Percentiles rank a stretch among this genome's conserved stretches.
These are phyloP conservation scores for Candida sp. DNA, from an alignment of 1,139 yeast genomes.

Conservation along the genomic window DNA sequence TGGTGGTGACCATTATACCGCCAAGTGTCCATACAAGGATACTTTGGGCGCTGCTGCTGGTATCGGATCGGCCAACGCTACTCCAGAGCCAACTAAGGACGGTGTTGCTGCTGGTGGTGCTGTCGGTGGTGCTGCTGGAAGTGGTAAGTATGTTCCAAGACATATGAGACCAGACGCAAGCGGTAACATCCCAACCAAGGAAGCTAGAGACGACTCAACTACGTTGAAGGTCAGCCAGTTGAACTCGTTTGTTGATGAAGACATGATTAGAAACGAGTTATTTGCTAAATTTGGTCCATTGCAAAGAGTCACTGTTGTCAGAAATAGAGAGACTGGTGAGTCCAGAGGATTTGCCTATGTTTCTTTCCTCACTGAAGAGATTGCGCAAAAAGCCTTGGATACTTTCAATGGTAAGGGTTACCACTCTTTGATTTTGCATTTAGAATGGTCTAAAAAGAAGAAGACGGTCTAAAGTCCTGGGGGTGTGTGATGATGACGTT, in stretches of 20 bases:
- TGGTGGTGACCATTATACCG: conserved; percentile 93
- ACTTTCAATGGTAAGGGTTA: conserved; percentile 90
- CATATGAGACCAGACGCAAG: conserved; percentile 67
- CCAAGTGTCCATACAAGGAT: conserved; percentile 96
- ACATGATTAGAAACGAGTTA: conserved; percentile 74
- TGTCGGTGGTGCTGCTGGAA: conserved; percentile 28
- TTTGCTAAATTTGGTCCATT: conserved; percentile 76
- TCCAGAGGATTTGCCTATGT: conserved; percentile 99
- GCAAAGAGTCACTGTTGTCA: conserved; percentile 82
- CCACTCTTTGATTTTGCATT: conserved; percentile 86
- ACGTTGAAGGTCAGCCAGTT: conserved; percentile 93
- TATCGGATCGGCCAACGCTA: conserved; percentile 27
- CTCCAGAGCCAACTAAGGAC: conserved; percentile 26
- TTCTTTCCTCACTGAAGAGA: conserved; percentile 69
- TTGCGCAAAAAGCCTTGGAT: conserved; percentile 82
- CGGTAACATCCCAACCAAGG: conserved; percentile 54
- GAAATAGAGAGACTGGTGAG: conserved; percentile 93
- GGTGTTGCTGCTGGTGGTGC: conserved; percentile 26
- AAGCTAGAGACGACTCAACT: conserved; percentile 79
- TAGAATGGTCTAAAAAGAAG: conserved; percentile 62
- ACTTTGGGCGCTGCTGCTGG: conserved; percentile 66
- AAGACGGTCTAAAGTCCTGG: conserved; percentile 18
- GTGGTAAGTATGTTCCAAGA: conserved; percentile 75
- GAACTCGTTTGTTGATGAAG: conserved; percentile 86
- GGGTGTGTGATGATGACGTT: neutral